Base-by-base conservation (phyloP, 2,329 filamentous ascomycete genomes). In the Aspergillus texensis region DNA sequence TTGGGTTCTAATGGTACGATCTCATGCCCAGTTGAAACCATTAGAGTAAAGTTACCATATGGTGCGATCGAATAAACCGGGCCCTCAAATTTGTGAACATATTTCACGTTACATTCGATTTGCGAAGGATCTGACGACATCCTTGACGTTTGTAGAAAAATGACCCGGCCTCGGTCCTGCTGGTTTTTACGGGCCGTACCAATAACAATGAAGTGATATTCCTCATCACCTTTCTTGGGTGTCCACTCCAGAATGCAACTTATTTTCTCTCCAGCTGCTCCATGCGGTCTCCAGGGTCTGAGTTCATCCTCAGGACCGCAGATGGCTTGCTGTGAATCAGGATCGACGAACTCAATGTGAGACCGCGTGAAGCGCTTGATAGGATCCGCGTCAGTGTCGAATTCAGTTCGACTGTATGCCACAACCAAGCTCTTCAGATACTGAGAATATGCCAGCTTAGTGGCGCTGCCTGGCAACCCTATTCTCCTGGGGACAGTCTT, bases 51-150 rank as follows among this genome's bases (percentile, higher is more conserved):
- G 55, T 74, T 72, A 3, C 74, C 74, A 63, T 65, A 89, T 80
- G 65, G 81, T 76, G 72, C 87, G 85, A 76, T 85, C 83, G 67
- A 90, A 83, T 55, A 91, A 74, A 63, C 86, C 80, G 62, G 74
- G 1, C 70, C 69, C 9, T 77, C 72, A 34, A 78, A 75, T 26
- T 62, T 65, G 62, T 78, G 74, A 56, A 78, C 70, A 58, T 79
- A 72, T 60, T 79, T 79, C 43, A 78, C 72, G 19, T 65, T 67
- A 45, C 76, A 76, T 45, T 75, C 71, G 34, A 80, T 73, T 4
- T 67, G 70, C 1, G 69, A 71, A 6, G 72, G 67, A 24, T 69
- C 62, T 9, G 64, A 67, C 34, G 66, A 50, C 58, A 72, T 71
- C 19, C 74, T 72, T 19, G 72, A 73, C 41, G 76, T 71, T n/a